Evolutionary conservation across 495 filamentous ascomycete genomes (phyloP).

Genomic region (Lindgomyces ingoldianus): DNA sequence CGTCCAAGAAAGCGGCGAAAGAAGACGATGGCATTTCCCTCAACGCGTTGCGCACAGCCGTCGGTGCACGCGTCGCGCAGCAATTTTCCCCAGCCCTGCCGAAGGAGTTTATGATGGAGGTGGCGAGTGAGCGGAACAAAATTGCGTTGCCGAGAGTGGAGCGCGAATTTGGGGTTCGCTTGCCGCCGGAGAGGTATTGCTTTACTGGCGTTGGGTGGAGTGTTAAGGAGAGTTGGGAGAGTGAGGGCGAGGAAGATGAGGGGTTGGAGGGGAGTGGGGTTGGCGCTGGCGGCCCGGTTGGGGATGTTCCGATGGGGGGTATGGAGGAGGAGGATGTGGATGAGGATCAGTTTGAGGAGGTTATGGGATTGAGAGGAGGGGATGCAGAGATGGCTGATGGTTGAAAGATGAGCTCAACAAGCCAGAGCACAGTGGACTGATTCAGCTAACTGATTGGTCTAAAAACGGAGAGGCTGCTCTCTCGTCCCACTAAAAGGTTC

Average conservation of each 20-base stretch:
- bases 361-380: constrained; percentile 31
- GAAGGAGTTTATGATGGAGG: constrained; percentile 84
- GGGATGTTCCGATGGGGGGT: constrained; percentile 3
- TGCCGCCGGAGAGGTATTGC: constrained; percentile 91
- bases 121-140: constrained; percentile 79
- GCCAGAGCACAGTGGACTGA: too few species aligned
- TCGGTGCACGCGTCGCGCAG: constrained; percentile 63
- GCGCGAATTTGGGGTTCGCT: constrained; percentile 72
- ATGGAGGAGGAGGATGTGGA: constrained; percentile 30
- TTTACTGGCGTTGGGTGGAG: constrained; percentile 83
- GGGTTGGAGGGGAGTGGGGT: constrained; percentile 50
- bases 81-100: constrained; percentile 67
- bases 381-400: constrained; percentile 53
- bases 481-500: too few species aligned
- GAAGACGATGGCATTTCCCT: constrained; percentile 52
- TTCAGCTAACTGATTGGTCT: too few species aligned
- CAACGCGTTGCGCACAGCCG: constrained; percentile 62
- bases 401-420: constrained; percentile 30
- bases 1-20: constrained; percentile 26
- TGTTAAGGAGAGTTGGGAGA: constrained; percentile 73
- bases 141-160: constrained; percentile 75
- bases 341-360: constrained; percentile 39
- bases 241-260: constrained; percentile 54
- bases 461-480: too few species aligned
- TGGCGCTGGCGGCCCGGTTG: constrained; percentile 10